Evolutionary conservation across 352 stramenopile genomes (phyloP).

Genomic region (Phytopythium kandeliae): DNA sequence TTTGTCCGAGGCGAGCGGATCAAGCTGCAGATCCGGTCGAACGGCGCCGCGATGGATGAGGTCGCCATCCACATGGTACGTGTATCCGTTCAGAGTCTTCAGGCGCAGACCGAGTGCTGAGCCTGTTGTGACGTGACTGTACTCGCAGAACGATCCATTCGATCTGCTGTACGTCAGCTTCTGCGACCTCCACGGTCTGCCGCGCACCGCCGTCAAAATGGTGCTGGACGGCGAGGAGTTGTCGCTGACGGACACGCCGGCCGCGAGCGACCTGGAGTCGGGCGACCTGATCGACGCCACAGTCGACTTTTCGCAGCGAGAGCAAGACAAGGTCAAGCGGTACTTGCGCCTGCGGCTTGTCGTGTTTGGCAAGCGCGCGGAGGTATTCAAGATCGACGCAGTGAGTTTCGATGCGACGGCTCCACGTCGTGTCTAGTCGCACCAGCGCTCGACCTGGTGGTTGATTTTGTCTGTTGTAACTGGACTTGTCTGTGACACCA

Average conservation of each 20-base stretch:
- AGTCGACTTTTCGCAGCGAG: conserved; percentile 60
- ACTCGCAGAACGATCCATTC: conserved; percentile 52
- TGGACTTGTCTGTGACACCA: conserved; percentile 5
- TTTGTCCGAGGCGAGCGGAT: conserved; percentile 41
- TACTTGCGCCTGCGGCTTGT: conserved; percentile 53
- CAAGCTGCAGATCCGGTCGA: conserved; percentile 49
- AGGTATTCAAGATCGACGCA: conserved; percentile 65
- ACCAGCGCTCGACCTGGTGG: too few relatives aligned
- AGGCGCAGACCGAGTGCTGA: background rate
- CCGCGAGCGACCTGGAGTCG: conserved; percentile 35
- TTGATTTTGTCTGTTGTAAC: too few relatives aligned
- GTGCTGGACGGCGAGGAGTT: conserved; percentile 48
- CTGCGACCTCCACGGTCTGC: conserved; percentile 56
- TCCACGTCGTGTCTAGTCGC: too few relatives aligned
- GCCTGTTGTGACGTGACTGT: background rate
- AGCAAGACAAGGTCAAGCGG: conserved; percentile 35
- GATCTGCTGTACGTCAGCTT: conserved; percentile 56
- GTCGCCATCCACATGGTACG: conserved; percentile 50
- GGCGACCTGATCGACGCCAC: conserved; percentile 70
- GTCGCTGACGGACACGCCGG: conserved; percentile 18
- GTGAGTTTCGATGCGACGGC: conserved; percentile 15
- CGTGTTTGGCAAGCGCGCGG: conserved; percentile 41
- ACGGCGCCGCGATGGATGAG: conserved; percentile 46
- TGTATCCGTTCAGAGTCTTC: too few relatives aligned
- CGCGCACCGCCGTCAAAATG: conserved; percentile 53